These are phyloP conservation scores for Trichoderma erinaceum DNA, from an alignment of 495 filamentous ascomycete species.

Conservation along the genomic window DNA sequence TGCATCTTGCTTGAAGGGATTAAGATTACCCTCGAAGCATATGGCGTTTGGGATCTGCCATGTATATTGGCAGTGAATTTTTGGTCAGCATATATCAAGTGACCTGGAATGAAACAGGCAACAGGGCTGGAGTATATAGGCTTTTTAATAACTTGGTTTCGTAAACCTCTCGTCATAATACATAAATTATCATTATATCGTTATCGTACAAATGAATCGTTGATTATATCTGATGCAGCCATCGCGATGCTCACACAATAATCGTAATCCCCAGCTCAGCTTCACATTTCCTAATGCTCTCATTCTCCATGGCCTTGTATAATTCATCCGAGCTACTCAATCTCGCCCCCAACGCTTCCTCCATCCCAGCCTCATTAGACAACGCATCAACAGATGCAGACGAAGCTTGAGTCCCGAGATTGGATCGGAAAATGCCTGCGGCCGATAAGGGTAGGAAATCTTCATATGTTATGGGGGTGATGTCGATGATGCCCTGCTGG, in stretches of 20 bases:
- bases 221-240: too few relatives aligned
- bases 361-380: neutral
- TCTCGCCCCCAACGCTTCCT: neutral
- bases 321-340: neutral
- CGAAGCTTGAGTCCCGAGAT: conserved; percentile 23
- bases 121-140: neutral
- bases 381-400: neutral
- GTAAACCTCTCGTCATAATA: neutral
- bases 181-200: neutral
- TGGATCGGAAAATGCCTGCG: conserved; percentile 40
- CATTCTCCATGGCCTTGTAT: neutral
- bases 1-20: neutral
- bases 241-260: neutral
- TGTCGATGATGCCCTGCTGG: neutral
- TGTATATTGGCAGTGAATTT: neutral
- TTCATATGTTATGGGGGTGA: conserved; percentile 35
- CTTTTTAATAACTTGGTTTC: neutral
- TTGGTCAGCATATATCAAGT: neutral
- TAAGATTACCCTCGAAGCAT: neutral
- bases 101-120: neutral
- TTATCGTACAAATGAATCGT: neutral
- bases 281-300: neutral
- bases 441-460: conserved; percentile 41
- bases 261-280: neutral
- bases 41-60: neutral